These are phyloP conservation scores for Leccinum pellstonianum DNA, from an alignment of 768 basidiomycete genomes.

Conservation along the genomic window DNA sequence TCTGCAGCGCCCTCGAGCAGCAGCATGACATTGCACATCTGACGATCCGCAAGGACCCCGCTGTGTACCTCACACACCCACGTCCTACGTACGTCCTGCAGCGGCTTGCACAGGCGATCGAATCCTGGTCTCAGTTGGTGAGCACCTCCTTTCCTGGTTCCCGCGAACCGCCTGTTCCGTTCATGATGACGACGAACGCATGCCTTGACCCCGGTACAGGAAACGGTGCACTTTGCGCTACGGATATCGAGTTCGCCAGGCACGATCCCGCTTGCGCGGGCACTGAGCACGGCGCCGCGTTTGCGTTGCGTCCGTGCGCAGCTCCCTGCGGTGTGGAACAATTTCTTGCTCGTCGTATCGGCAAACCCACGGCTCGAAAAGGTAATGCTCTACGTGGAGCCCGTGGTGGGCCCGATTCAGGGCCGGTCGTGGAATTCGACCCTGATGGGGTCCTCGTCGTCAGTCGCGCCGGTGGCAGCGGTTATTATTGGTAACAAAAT, in stretches of 20 bases:
- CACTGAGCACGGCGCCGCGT: conserved; percentile 40
- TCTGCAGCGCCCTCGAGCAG: conserved; percentile 41
- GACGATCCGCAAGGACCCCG: conserved; percentile 49
- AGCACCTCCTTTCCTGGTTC: conserved; percentile 20
- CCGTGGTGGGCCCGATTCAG: conserved; percentile 13
- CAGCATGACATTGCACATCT: conserved; percentile 43
- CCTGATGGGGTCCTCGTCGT: not conserved
- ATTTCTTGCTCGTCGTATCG: conserved; percentile 48
- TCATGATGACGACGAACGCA: conserved; percentile 2
- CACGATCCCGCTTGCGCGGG: conserved; percentile 31
- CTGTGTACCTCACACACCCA: conserved; percentile 55
- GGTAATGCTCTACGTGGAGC: conserved; percentile 38
- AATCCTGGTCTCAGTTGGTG: conserved; percentile 47
- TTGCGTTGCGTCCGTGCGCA: conserved; percentile 52
- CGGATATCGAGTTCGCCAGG: conserved; percentile 45
- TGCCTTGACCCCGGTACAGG: conserved; percentile 32
- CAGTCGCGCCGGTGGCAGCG: not conserved
- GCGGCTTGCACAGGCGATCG: conserved; percentile 45
- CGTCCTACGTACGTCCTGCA: conserved; percentile 45
- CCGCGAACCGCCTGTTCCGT: not conserved
- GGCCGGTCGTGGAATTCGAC: not conserved
- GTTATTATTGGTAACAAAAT: not conserved
- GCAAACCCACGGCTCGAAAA: conserved; percentile 48
- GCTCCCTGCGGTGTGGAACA: conserved; percentile 60
- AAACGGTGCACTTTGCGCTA: conserved; percentile 53